These are phyloP conservation scores for Rhododendron griersonianum DNA, from an alignment of 148 eudicot species.

Conservation along the genomic window DNA sequence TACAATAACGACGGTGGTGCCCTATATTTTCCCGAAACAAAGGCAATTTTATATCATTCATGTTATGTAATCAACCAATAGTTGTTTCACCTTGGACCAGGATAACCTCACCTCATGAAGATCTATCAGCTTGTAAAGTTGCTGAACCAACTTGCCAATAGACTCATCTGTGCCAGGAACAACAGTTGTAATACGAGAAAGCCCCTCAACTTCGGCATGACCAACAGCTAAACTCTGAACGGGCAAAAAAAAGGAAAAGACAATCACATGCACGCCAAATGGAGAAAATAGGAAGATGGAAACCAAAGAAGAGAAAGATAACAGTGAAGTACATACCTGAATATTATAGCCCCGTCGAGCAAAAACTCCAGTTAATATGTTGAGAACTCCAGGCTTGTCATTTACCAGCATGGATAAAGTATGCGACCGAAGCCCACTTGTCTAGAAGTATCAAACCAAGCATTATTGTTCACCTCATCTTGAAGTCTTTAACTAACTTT, in stretches of 20 bases:
- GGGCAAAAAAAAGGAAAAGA: not conserved
- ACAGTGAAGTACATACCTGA: conserved; percentile 41
- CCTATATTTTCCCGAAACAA: not conserved
- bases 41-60: not conserved
- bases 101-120: conserved; percentile 68
- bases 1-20: not conserved
- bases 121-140: conserved; percentile 71
- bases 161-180: conserved; percentile 89
- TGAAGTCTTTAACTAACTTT: not conserved
- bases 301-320: conserved; percentile 6
- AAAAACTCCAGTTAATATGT: conserved; percentile 75
- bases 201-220: conserved; percentile 72
- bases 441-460: conserved; percentile 40
- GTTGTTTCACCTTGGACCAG: not conserved
- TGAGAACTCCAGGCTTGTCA: conserved; percentile 84
- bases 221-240: conserved; percentile 91
- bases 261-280: not conserved
- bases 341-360: conserved; percentile 86
- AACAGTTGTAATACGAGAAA: conserved; percentile 94
- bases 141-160: conserved; percentile 80
- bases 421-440: conserved; percentile 78
- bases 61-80: not conserved
- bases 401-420: conserved; percentile 86
- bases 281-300: not conserved
- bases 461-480: conserved; percentile 2